These are phyloP conservation scores for Fusarium sp. DNA, from an alignment of 2,329 filamentous ascomycete species.

Conservation along the genomic window DNA sequence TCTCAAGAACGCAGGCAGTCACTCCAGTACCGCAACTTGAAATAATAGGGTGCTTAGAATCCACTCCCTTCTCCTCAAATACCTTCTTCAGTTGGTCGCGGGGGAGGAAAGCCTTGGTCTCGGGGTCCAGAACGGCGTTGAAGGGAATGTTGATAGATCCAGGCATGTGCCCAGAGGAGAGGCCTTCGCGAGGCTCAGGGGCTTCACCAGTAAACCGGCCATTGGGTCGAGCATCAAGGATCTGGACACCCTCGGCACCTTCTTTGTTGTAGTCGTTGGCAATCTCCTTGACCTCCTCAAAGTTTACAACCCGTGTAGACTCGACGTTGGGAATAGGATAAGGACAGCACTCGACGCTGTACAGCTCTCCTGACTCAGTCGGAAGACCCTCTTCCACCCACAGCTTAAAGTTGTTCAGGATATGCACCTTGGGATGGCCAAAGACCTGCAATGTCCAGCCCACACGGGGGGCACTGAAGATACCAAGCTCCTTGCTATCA, in stretches of 20 bases:
- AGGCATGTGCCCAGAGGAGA: slow-evolving; percentile 93
- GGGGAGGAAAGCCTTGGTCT: slow-evolving; percentile 83
- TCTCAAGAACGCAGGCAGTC: slow-evolving; percentile 90
- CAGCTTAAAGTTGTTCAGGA: slow-evolving; percentile 95
- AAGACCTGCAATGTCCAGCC: slow-evolving; percentile 94
- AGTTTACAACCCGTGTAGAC: slow-evolving; percentile 76
- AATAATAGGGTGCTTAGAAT: slow-evolving; percentile 84
- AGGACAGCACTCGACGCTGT: slow-evolving; percentile 72
- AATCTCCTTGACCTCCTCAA: slow-evolving; percentile 84
- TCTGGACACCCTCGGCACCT: slow-evolving; percentile 84
- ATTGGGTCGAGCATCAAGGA: slow-evolving; percentile 85
- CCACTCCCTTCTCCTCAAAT: slow-evolving; percentile 83
- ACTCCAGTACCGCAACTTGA: slow-evolving; percentile 94
- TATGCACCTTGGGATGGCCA: slow-evolving; percentile 87
- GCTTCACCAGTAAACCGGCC: slow-evolving; percentile 86
- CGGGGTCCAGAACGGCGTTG: slow-evolving; percentile 80
- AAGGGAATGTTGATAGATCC: slow-evolving; percentile 87
- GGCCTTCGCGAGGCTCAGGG: slow-evolving; percentile 85
- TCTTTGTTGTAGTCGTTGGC: slow-evolving; percentile 83
- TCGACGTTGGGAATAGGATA: slow-evolving; percentile 74
- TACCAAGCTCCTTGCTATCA: slow-evolving; percentile 88
- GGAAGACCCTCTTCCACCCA: slow-evolving; percentile 89
- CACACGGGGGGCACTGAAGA: slow-evolving; percentile 93
- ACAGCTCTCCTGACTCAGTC: slow-evolving; percentile 82
- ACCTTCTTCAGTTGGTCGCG: slow-evolving; percentile 77